A percentile compares a stretch with the other conserved stretches of the same genome.
phyloP scores from a whole-genome alignment of 1,284 basidiomycete genomes.

The Kalmanozyma brasiliensis region DNA sequence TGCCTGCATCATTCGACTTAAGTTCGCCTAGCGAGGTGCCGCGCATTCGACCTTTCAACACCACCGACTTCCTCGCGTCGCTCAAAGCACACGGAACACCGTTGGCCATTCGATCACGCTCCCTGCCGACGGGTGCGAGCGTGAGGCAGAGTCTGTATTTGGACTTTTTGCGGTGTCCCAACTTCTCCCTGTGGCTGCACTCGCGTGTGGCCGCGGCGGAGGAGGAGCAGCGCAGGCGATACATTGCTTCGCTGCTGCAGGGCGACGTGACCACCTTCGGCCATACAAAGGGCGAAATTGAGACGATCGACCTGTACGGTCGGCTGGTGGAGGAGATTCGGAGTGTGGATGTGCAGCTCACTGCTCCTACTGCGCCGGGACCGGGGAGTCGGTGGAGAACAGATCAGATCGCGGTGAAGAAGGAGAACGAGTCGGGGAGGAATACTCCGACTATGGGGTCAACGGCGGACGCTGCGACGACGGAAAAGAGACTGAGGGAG shows the following conservation, averaged over 20 bases:
- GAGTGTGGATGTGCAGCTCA: slow-evolving; percentile 47
- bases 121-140: slow-evolving; percentile 58
- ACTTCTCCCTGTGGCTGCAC: slow-evolving; percentile 65
- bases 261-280: slow-evolving; percentile 59
- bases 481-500: slow-evolving; percentile 43
- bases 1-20: slow-evolving; percentile 49
- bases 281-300: slow-evolving; percentile 49
- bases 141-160: slow-evolving; percentile 58
- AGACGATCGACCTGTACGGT: slow-evolving; percentile 58
- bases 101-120: slow-evolving; percentile 58
- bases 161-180: slow-evolving; percentile 62
- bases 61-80: slow-evolving; percentile 81
- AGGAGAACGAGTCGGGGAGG: slow-evolving; percentile 7
- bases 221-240: slow-evolving; percentile 59
- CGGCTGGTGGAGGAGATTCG: slow-evolving; percentile 57
- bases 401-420: slow-evolving; percentile 7
- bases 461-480: slow-evolving; percentile 10
- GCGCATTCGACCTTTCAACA: slow-evolving; percentile 77
- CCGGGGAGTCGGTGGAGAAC: slow-evolving; percentile 57
- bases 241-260: slow-evolving; percentile 51
- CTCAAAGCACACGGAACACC: slow-evolving; percentile 78
- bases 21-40: slow-evolving; percentile 51
- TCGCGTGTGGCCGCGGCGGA: slow-evolving; percentile 53
- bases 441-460: slow-evolving; percentile 16
- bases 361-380: slow-evolving; percentile 40